Conservation (phyloP, 148 eudicot species). For the Rhododendron mucronatum region DNA sequence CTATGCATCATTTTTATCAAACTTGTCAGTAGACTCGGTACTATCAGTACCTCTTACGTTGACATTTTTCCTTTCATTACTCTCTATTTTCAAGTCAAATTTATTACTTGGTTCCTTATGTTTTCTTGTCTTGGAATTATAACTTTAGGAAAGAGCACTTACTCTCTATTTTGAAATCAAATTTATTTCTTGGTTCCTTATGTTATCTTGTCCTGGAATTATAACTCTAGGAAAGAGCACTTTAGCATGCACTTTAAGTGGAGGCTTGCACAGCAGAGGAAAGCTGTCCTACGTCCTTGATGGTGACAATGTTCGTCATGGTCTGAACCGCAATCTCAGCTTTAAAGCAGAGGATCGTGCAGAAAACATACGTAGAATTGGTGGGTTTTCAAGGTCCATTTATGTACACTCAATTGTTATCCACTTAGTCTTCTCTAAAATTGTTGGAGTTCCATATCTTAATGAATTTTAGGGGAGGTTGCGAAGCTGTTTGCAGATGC, state of each 20-base stretch:
- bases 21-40: background rate
- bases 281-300: conserved; percentile 86
- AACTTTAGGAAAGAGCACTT: conserved; percentile 66
- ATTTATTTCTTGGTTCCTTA: background rate
- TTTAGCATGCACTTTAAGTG: conserved; percentile 80
- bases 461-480: conserved; percentile 65
- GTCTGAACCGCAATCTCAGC: conserved; percentile 69
- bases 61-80: background rate
- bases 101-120: background rate
- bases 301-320: conserved; percentile 96
- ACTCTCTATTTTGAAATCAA: background rate
- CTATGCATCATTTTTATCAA: background rate
- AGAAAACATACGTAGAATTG: conserved; percentile 87
- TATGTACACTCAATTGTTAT: background rate
- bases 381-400: conserved; percentile 33
- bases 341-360: conserved; percentile 82
- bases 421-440: background rate
- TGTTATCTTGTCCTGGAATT: background rate
- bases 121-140: background rate
- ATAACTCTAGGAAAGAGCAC: conserved; percentile 80
- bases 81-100: background rate
- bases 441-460: background rate
- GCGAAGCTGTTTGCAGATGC: conserved; percentile 96
- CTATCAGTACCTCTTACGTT: background rate
- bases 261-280: conserved; percentile 63